phyloP scores from a whole-genome alignment of 148 eudicot genomes.

The Hydrangea macrophylla region DNA sequence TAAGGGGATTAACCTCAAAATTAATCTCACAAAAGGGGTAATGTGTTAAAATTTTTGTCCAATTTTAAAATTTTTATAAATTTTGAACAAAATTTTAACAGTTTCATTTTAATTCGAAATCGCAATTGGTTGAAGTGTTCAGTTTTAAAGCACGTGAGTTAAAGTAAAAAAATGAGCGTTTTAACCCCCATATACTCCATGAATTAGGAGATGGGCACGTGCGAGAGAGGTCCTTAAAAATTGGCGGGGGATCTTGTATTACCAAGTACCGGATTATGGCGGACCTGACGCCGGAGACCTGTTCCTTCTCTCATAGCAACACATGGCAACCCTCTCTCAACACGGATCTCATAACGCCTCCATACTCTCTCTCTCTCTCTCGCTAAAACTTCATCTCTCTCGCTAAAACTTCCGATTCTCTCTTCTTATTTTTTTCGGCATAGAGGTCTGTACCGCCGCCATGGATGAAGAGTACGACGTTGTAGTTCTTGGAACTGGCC shows the following conservation, averaged over 20 bases:
- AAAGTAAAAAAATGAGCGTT: no score
- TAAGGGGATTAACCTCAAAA: no score
- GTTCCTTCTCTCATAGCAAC: conserved; percentile 20
- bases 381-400: not conserved
- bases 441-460: not conserved
- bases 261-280: not conserved
- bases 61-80: no score
- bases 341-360: not conserved
- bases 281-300: conserved; percentile 1
- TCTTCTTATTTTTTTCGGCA: not conserved
- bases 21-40: no score
- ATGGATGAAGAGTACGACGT: conserved; percentile 62
- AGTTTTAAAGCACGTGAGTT: no score
- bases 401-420: not conserved
- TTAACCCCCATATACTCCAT: no score
- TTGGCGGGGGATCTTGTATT: conserved; percentile 9
- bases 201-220: no score
- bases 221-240: not conserved
- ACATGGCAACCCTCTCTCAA: not conserved
- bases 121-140: no score
- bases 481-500: conserved; percentile 52
- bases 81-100: no score
- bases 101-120: no score
- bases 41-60: no score
- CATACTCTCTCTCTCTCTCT: conserved; percentile 9